phyloP scores from a whole-genome alignment of 352 stramenopile genomes.

The Phytophthora kernoviae region DNA sequence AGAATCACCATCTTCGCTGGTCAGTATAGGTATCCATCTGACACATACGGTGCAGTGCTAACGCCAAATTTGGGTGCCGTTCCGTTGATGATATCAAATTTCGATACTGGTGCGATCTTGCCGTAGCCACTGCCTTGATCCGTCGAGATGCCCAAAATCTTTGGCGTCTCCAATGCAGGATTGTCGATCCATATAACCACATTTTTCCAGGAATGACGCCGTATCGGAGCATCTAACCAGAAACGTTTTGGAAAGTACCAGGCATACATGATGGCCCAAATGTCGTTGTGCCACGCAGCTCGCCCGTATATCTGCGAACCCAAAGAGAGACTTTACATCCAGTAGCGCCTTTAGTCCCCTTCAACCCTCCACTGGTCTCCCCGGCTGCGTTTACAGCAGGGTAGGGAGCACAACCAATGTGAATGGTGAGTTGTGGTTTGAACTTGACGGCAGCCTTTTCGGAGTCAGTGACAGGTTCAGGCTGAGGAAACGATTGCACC shows the following conservation, averaged over 20 bases:
- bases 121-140: slow-evolving; percentile 6
- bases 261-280: slow-evolving; percentile 15
- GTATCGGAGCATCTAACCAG: slow-evolving; percentile 5
- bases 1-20: not conserved
- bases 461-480: slow-evolving; percentile 1
- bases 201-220: slow-evolving; percentile 16
- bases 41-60: too few species aligned
- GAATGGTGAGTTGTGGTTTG: slow-evolving; percentile 4
- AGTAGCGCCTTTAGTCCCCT: slow-evolving; percentile 1
- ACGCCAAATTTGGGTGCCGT: too few species aligned
- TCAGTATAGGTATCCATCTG: too few species aligned
- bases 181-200: slow-evolving; percentile 19
- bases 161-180: not conserved
- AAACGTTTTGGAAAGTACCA: slow-evolving; percentile 26
- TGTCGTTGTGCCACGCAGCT: slow-evolving; percentile 13
- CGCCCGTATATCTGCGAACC: slow-evolving; percentile 17
- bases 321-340: slow-evolving; percentile 7
- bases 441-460: slow-evolving; percentile 1
- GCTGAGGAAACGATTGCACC: slow-evolving; percentile 11
- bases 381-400: slow-evolving; percentile 13
- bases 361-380: slow-evolving; percentile 11
- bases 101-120: too few species aligned
- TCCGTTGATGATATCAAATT: slow-evolving; percentile 6
- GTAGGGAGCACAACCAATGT: slow-evolving; percentile 5
- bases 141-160: slow-evolving; percentile 10